Evolutionary conservation across 192 early-diverging fungal species (phyloP).

Genomic region (Mortierella claussenii): DNA sequence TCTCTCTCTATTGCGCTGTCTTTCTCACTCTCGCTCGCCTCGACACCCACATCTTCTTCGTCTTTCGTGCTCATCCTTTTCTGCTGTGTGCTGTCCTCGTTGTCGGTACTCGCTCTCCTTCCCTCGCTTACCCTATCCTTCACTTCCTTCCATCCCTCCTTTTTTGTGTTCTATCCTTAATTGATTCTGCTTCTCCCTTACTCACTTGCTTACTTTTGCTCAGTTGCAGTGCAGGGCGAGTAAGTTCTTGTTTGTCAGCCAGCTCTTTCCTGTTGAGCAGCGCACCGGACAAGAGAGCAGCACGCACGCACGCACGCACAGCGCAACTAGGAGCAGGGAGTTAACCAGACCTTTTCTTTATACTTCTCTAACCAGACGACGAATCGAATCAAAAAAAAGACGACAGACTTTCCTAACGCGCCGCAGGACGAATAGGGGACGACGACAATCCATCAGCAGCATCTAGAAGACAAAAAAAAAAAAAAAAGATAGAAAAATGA

Average conservation of each 20-base stretch:
- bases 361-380: conserved; percentile 11
- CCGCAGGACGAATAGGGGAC: too few relatives aligned
- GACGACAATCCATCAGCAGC: neutral
- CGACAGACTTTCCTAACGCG: too few relatives aligned
- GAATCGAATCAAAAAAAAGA: neutral
- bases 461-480: neutral
- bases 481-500: conserved; percentile 12
- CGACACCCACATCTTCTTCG: too few relatives aligned
- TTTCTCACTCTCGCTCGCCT: too few relatives aligned
- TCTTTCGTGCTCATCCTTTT: too few relatives aligned
- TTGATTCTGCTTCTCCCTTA: neutral
- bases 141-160: conserved; percentile 1
- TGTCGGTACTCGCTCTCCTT: neutral
- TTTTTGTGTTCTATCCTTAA: neutral
- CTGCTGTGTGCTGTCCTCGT: too few relatives aligned
- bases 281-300: neutral
- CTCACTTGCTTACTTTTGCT: neutral
- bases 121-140: neutral
- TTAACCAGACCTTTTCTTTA: neutral
- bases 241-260: neutral
- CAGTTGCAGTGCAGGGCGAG: conserved; percentile 5
- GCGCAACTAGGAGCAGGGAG: neutral
- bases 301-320: too few relatives aligned
- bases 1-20: too few relatives aligned
- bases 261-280: neutral